Percentiles rank a stretch among this genome's conserved stretches.
phyloP scores from a whole-genome alignment of 2,329 filamentous ascomycete species.

The Colletotrichum sojae region DNA sequence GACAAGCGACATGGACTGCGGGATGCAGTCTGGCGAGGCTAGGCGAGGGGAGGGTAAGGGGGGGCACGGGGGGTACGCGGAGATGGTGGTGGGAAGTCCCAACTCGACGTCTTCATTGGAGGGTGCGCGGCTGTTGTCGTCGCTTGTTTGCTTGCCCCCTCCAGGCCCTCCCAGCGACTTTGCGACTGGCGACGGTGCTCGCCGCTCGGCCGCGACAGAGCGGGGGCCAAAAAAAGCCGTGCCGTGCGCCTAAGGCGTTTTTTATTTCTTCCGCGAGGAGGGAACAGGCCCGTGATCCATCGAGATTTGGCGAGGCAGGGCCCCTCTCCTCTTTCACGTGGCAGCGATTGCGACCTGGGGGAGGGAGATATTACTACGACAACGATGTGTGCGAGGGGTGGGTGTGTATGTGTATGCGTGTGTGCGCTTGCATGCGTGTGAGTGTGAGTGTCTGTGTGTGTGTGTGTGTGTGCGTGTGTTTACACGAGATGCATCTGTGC shows the following conservation, averaged over 20 bases:
- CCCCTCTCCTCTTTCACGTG: constrained; percentile 22
- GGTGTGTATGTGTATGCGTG: neutral
- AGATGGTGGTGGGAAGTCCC: neutral
- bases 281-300: constrained; percentile 10
- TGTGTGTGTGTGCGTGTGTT: neutral
- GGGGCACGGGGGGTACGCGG: too few species aligned
- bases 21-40: constrained; percentile 24
- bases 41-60: neutral
- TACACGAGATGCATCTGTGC: constrained; percentile 19
- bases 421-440: constrained; percentile 9
- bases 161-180: neutral
- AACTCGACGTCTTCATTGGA: neutral
- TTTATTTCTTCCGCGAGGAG: neutral
- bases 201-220: neutral
- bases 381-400: neutral
- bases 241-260: constrained; percentile 37
- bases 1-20: constrained; percentile 20
- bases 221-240: constrained; percentile 35
- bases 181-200: constrained; percentile 28
- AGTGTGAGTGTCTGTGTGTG: neutral
- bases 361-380: constrained; percentile 6
- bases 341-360: neutral
- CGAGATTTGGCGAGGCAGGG: constrained; percentile 23
- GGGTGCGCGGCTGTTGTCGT: constrained; percentile 38
- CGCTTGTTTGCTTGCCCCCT: constrained; percentile 44